These are phyloP conservation scores for Calendula officinalis DNA, from an alignment of 129 eudicot genomes.

Conservation along the genomic window DNA sequence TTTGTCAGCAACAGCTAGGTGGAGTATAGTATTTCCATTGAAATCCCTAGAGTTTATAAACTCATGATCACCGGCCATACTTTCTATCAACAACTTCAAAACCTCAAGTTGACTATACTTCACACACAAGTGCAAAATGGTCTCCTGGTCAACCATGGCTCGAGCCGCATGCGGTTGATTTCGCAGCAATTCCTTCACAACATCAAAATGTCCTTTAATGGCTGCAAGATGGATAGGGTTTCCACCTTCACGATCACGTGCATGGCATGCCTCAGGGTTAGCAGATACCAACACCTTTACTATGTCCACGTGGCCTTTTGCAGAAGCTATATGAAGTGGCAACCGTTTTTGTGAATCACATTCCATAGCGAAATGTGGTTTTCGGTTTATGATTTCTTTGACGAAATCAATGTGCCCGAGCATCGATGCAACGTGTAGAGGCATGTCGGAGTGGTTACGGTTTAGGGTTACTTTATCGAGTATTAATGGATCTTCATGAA, in stretches of 20 bases:
- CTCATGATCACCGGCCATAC: constrained; percentile 1
- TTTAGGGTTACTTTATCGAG: constrained; percentile 27
- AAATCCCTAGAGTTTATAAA: constrained; percentile 8
- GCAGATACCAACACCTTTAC: constrained; percentile 18
- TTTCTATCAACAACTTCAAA: constrained; percentile 31
- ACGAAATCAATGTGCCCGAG: constrained; percentile 33
- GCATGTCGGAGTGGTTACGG: constrained; percentile 19
- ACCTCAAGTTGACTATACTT: constrained; percentile 31
- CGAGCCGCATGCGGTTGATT: constrained; percentile 34
- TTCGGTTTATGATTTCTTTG: constrained; percentile 18
- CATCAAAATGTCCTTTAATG: constrained; percentile 38
- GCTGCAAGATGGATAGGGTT: constrained; percentile 58
- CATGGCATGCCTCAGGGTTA: constrained; percentile 28
- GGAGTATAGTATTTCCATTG: not conserved
- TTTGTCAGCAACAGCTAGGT: constrained; percentile 1
- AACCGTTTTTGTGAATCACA: constrained; percentile 30
- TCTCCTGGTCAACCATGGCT: constrained; percentile 21
- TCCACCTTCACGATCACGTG: constrained; percentile 40
- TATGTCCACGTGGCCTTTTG: constrained; percentile 38
- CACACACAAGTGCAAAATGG: constrained; percentile 44
- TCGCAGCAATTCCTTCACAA: constrained; percentile 31
- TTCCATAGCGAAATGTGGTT: constrained; percentile 36
- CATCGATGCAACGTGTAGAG: constrained; percentile 39
- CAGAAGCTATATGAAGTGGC: constrained; percentile 52
- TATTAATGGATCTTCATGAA: constrained; percentile 36